These are phyloP conservation scores for Eremothecium sinecaudum DNA, from an alignment of 1,139 yeast species.

Conservation along the genomic window DNA sequence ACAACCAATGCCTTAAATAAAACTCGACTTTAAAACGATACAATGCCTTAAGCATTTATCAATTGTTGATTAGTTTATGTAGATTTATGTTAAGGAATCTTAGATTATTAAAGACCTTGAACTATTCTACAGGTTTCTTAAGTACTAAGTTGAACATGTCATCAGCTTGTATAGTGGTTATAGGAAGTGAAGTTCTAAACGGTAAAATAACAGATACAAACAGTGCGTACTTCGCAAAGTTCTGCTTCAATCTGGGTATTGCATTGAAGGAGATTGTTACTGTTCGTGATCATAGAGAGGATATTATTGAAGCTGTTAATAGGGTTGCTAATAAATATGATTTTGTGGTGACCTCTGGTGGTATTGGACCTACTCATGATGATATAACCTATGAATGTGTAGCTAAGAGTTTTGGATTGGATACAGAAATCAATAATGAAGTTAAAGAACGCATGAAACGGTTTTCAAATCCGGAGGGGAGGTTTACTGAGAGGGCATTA, in stretches of 20 bases:
- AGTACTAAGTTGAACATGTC: not conserved
- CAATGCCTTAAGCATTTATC: too few species aligned
- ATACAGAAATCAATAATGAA: slow-evolving; percentile 43
- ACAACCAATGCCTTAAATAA: too few species aligned
- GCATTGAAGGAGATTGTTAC: slow-evolving; percentile 58
- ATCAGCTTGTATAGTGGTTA: slow-evolving; percentile 34
- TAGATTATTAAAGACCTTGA: too few species aligned
- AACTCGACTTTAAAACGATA: too few species aligned
- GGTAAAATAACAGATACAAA: slow-evolving; percentile 82
- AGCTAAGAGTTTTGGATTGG: slow-evolving; percentile 51
- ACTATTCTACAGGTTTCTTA: too few species aligned
- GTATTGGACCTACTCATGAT: slow-evolving; percentile 85
- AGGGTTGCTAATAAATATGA: slow-evolving; percentile 47
- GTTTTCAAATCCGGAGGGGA: slow-evolving; percentile 36
- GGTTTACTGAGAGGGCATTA: slow-evolving; percentile 39
- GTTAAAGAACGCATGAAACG: slow-evolving; percentile 53
- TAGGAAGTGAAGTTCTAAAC: slow-evolving; percentile 81
- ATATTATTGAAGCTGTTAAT: slow-evolving; percentile 47
- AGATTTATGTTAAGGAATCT: too few species aligned
- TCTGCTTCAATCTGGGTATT: slow-evolving; percentile 57
- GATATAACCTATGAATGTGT: slow-evolving; percentile 72
- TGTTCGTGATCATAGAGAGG: slow-evolving; percentile 66
- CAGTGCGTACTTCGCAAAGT: slow-evolving; percentile 59
- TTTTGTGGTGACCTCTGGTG: slow-evolving; percentile 68
- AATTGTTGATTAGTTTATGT: too few species aligned